A percentile compares a stretch with the other conserved stretches of the same genome.
phyloP scores from a whole-genome alignment of 495 filamentous ascomycete species.

The Podospora pseudoanserina region DNA sequence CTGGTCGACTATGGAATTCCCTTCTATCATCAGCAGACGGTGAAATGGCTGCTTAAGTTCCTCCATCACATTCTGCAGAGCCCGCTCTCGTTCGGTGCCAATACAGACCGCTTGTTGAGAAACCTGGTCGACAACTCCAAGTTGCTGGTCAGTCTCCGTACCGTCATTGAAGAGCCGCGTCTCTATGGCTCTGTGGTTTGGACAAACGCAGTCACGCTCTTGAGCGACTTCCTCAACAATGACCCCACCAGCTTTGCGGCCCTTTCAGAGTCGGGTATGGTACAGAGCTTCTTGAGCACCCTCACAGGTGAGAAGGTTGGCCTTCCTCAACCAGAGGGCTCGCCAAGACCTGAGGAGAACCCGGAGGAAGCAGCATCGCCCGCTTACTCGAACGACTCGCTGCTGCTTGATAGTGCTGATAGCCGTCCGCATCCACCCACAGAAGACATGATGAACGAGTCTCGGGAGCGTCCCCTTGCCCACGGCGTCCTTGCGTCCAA shows the following conservation, averaged over 20 bases:
- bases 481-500: constrained; percentile 74
- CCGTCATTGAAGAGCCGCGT: constrained; percentile 72
- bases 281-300: constrained; percentile 74
- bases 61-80: constrained; percentile 92
- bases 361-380: constrained; percentile 37
- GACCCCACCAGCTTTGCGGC: constrained; percentile 96
- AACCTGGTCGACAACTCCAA: constrained; percentile 93
- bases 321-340: constrained; percentile 23
- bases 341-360: constrained; percentile 27
- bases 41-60: constrained; percentile 93
- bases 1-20: constrained; percentile 89
- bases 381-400: constrained; percentile 37
- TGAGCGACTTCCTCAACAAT: constrained; percentile 97
- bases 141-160: constrained; percentile 69
- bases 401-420: constrained; percentile 38
- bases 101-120: constrained; percentile 80
- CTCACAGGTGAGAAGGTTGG: constrained; percentile 60
- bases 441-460: constrained; percentile 38
- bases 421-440: constrained; percentile 44
- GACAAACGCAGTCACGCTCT: constrained; percentile 84
- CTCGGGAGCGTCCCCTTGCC: constrained; percentile 51
- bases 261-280: constrained; percentile 89
- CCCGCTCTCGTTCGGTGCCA: constrained; percentile 60
- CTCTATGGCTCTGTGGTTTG: constrained; percentile 89
- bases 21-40: constrained; percentile 83